Evolutionary conservation across 345 rosid species (phyloP).

Genomic region (Linum tenue): DNA sequence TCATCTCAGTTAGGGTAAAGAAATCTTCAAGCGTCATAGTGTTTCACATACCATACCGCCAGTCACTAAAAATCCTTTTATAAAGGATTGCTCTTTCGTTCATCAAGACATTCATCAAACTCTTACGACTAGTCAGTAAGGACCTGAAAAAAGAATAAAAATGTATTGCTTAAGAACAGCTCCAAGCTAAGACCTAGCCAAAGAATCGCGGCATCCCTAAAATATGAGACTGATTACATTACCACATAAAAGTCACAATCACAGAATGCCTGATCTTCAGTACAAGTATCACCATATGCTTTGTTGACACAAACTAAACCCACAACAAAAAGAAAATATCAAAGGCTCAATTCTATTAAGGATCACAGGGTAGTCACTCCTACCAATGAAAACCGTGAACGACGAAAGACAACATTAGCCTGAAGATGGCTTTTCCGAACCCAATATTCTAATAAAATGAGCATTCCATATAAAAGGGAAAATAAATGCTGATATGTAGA

Average conservation of each 20-base stretch:
- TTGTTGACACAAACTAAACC: not conserved
- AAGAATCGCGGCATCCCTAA: not conserved
- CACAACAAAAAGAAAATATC: not conserved
- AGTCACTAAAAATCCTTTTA: slow-evolving; percentile 22
- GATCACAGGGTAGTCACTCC: not conserved
- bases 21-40: slow-evolving; percentile 89
- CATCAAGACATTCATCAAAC: slow-evolving; percentile 24
- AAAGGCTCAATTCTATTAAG: not conserved
- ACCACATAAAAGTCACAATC: not conserved
- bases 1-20: slow-evolving; percentile 78
- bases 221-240: not conserved
- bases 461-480: not conserved
- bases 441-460: not conserved
- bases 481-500: not conserved
- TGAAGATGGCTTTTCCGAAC: not conserved
- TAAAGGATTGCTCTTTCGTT: slow-evolving; percentile 15
- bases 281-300: not conserved
- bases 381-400: not conserved
- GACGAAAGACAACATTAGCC: too few species aligned
- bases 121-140: not conserved
- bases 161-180: not conserved
- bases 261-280: not conserved
- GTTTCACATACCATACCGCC: slow-evolving; percentile 43
- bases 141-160: not conserved
- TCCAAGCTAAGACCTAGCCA: not conserved